Base-by-base conservation (phyloP, 2,329 filamentous ascomycete genomes). In the Hypomyces perniciosus region DNA sequence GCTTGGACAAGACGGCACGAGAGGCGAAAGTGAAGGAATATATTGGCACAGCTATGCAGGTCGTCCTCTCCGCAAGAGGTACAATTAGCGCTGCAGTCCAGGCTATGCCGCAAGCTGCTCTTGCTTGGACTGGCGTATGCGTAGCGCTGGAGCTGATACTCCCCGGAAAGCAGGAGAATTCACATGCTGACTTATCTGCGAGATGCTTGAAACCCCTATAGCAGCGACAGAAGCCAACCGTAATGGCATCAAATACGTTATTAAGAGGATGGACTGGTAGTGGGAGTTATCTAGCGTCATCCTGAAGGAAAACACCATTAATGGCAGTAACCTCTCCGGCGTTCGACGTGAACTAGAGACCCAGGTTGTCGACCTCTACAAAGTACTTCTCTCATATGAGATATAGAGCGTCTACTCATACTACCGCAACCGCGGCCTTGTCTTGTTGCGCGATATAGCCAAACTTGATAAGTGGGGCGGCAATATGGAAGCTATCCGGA, bases 341-440 rank as follows among this genome's bases (percentile, higher is more conserved):
- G 13, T 65, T 20, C 53, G 51, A 46, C 12, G 3, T 33, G 35
- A 63, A 38, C 46, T 65, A 26, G 52, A 67, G 41, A 50, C 56
- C 6, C 47, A 45, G 6, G 58, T 73, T 26, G 46, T 65, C 29
- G 38, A 62, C 29, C 65, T 74, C 27, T 74, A 73, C 54, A 59
- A 65, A 49, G 61, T 57, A 47, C 61, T 74, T 29, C 63, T 74
- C n/a, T 34, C 56, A 3, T 73, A 70, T 54, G 62, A 68, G 55
- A 72, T 73, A 49, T 70, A 68, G 57, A 73, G 68, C 49, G 57
- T 70, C 40, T 68, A 59, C 47, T 63, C 58, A 5, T 72, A 67
- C 56, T 63, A 68, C 53, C 60, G 61, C 8, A 60, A 65, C 29
- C 61, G 56, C 38, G 44, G 54, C 5, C 10, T 58, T 6, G 58